Evolutionary conservation across 202 grass and related monocot species (phyloP), one percentile per base, ranked within the genome.

Genomic region (Sporobolus alterniflorus): DNA sequence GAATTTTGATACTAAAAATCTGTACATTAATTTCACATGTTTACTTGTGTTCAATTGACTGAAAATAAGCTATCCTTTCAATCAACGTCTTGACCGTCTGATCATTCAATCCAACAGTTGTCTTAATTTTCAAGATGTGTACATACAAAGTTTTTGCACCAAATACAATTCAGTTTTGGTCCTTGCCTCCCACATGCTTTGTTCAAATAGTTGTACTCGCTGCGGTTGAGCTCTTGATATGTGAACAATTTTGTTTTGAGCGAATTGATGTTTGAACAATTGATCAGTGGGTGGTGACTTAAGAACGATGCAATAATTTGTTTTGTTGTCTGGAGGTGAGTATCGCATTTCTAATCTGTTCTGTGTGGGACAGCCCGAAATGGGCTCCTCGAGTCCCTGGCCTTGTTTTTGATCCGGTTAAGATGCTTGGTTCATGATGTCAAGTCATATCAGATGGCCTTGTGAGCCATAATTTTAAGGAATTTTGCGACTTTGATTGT

Each of bases 91-190:
- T n/a, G n/a, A n/a, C n/a, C n/a, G n/a, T n/a, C n/a, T n/a, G n/a
- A n/a, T n/a, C n/a, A n/a, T n/a, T n/a, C n/a, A n/a, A n/a, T n/a
- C n/a, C n/a, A n/a, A n/a, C n/a, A n/a, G n/a, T n/a, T n/a, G n/a
- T n/a, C n/a, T n/a, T 39, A 39, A 39, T 6, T 39, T 39, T 39
- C 6, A 6, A 73, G 31, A 69, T 64, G 39, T 89, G 56, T 82
- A 77, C 11, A 89, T 78, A 34, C 31, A 46, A 73, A 80, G 34
- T 82, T 39, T 82, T 73, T 39, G 36, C 8, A 39, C 36, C 36
- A 4, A 39, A 39, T 39, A 4, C 4, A 41, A 36, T 85, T 39
- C 51, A 81, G 56, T n/a, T 66, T 77, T 57, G 30, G 22, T 71
- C 12, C 57, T 32, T 8, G 14, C 60, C 28, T 8, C 36, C 2